Percentiles rank a stretch among this genome's conserved stretches.
Evolutionary conservation across 345 rosid species (phyloP).

Genomic region (Corchorus capsularis): DNA sequence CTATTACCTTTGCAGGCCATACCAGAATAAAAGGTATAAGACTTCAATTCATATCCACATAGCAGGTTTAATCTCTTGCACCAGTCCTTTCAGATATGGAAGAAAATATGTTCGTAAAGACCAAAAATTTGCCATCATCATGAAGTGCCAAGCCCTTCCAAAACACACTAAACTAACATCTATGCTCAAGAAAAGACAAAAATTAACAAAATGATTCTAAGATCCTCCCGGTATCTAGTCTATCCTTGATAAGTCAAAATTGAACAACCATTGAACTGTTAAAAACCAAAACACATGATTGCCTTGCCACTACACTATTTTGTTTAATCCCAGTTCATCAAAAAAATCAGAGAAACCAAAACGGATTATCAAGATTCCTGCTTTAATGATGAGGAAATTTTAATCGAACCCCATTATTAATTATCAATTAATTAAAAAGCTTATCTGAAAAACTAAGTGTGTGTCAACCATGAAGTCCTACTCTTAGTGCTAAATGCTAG

Average conservation of each 20-base stretch:
- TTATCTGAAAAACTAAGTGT: not conserved
- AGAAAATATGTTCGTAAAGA: not conserved
- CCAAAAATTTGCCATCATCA: slow-evolving; percentile 4
- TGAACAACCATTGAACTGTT: too few relatives aligned
- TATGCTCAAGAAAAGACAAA: not conserved
- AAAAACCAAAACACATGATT: too few relatives aligned
- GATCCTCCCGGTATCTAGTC: not conserved
- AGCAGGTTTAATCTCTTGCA: not conserved
- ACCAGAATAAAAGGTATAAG: not conserved
- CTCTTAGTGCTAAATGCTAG: too few relatives aligned
- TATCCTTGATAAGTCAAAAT: not conserved
- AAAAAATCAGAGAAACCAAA: not conserved
- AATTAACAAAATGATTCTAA: not conserved
- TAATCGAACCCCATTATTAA: not conserved
- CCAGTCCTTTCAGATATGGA: not conserved
- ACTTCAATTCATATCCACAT: slow-evolving; percentile 11
- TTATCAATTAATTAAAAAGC: not conserved
- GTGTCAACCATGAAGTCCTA: not conserved
- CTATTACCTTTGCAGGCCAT: not conserved
- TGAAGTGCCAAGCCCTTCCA: not conserved
- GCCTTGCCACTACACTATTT: not conserved
- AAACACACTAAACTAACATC: slow-evolving; percentile 19
- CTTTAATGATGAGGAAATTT: not conserved
- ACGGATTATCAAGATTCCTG: not conserved
- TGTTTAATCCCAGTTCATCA: not conserved